A percentile compares a stretch with the other conserved stretches of the same genome.
Evolutionary conservation across 1,284 basidiomycete species (phyloP).

Genomic region (Moesziomyces sp.): DNA sequence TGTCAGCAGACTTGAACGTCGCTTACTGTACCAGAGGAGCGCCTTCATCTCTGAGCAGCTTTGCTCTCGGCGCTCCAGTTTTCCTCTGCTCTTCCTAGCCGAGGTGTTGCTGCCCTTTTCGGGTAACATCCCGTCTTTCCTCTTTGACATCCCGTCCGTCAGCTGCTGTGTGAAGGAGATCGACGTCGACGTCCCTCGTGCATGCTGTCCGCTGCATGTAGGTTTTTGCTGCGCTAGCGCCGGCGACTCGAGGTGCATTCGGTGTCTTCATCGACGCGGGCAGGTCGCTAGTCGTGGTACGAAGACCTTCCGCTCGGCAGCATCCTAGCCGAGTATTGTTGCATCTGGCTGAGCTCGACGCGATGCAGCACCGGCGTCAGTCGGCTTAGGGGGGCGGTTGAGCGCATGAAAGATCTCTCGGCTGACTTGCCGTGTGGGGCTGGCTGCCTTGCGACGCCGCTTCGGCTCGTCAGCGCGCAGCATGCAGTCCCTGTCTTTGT

Average conservation of each 20-base stretch:
- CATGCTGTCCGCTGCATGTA: too few relatives aligned
- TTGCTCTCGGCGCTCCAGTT: too few relatives aligned
- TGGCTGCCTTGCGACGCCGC: not conserved
- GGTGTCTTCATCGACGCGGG: not conserved
- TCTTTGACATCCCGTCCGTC: too few relatives aligned
- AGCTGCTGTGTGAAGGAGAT: conserved; percentile 1
- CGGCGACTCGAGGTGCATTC: not conserved
- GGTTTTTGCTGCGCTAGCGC: not conserved
- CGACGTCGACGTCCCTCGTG: not conserved
- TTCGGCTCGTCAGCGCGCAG: not conserved
- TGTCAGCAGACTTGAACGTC: too few relatives aligned
- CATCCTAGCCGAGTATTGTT: not conserved
- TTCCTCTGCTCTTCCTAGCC: too few relatives aligned
- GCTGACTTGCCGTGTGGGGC: too few relatives aligned
- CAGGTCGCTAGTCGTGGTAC: not conserved
- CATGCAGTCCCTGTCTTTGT: not conserved
- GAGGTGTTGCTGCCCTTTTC: too few relatives aligned
- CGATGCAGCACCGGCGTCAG: not conserved
- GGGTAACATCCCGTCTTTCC: not conserved
- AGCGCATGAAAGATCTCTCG: too few relatives aligned
- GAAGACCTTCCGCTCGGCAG: not conserved
- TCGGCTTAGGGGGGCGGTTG: not conserved
- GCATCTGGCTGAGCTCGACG: too few relatives aligned
- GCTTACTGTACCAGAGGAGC: too few relatives aligned
- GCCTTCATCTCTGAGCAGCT: too few relatives aligned